Evolutionary conservation across 768 basidiomycete genomes (phyloP), one percentile per base, ranked within the genome.

Genomic region (Boletus rubroflammeus): DNA sequence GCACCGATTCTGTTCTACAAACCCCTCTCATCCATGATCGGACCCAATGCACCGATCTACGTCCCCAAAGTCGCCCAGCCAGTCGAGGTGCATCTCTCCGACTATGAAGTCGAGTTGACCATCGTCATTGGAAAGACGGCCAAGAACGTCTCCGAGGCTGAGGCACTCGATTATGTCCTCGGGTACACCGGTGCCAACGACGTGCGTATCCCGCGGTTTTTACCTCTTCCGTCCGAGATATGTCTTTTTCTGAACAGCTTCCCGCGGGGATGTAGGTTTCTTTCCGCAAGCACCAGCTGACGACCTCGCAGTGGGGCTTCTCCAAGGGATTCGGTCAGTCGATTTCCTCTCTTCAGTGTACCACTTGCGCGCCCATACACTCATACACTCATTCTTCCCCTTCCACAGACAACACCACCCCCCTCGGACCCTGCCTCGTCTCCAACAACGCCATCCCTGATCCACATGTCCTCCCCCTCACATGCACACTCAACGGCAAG

Each of bases 91-190:
- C 85, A 90, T 62, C 74, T 87, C 5, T 82, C 90, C 0, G 90
- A 93, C 69, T 93, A 91, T 61, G 90, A 93, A 61, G 88, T 86
- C 50, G 90, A 93, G 59, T 72, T 93, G 28, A 83, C 81, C 29
- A 80, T 96, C 58, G 86, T 94, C 51, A 88, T 96, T 47, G 91
- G 92, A 38, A 91, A 88, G 66, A 66, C 83, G 1, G 85, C 86
- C 14, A 91, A 86, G 75, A 72, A 94, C 63, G 90, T 96, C 23
- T 78, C 83, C 0, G 89, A 90, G 65, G 82, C 75, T 1, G 83
- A 93, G 7, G 93, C 93, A 0, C 76, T 94, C 39, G 86, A 93
- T 67, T 93, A 93, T 61, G 87, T 95, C 17, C 78, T 94, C 0
- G 92, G 82, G 2, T 95, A 92, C 64, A 89, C 87, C 3, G 86